These are phyloP conservation scores for Eucalyptus dawsonii DNA, from an alignment of 345 rosid genomes.

Conservation along the genomic window DNA sequence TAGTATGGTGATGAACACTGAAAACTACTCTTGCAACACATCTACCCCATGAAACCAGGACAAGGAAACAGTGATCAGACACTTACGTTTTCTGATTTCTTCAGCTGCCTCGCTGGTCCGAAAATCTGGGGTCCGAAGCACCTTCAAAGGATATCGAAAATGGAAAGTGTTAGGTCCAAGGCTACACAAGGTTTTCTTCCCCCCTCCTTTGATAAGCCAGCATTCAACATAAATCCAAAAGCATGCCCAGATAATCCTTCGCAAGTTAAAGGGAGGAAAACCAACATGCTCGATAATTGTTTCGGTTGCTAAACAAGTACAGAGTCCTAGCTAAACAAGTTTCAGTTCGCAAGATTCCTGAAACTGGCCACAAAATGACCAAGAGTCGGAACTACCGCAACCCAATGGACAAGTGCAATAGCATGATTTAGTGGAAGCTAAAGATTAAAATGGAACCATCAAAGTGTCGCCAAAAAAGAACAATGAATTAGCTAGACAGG, in stretches of 20 bases:
- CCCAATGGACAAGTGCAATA: not conserved
- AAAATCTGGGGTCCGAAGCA: conserved; percentile 55
- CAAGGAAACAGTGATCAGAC: not conserved
- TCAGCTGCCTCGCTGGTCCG: conserved; percentile 48
- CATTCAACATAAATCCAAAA: not conserved
- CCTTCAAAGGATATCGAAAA: conserved; percentile 17
- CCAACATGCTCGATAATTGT: not conserved
- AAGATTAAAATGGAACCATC: not conserved
- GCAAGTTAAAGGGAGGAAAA: not conserved
- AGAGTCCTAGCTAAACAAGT: not conserved
- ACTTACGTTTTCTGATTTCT: conserved; percentile 67
- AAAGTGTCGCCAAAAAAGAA: not conserved
- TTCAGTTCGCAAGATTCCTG: not conserved
- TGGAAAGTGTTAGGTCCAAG: not conserved
- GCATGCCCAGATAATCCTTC: not conserved
- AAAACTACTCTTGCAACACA: not conserved
- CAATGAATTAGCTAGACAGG: not conserved
- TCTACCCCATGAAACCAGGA: not conserved
- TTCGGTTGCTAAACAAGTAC: not conserved
- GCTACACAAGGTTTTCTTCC: not conserved
- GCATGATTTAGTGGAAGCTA: not conserved
- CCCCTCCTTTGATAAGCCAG: not conserved
- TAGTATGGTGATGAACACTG: not conserved
- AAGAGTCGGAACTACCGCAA: not conserved
- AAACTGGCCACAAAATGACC: not conserved